phyloP scores from a whole-genome alignment of 192 early-diverging fungal species.

The Linderina pennispora region DNA sequence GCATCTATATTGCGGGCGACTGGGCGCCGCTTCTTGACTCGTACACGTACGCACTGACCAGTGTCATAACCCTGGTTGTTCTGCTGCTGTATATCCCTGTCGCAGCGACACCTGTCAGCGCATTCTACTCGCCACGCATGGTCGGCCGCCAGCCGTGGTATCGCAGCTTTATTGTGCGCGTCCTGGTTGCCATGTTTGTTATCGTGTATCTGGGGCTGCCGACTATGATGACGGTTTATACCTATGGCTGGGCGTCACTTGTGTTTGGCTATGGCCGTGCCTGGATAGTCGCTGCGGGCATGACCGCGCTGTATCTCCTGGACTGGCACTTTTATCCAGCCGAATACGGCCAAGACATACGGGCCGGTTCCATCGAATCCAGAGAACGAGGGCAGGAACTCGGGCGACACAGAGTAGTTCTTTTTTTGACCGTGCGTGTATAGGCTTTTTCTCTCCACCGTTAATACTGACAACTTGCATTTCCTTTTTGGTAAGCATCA shows the following conservation, averaged over 20 bases:
- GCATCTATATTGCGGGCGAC: slow-evolving; percentile 42
- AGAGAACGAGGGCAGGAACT: no score
- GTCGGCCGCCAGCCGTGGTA: slow-evolving; percentile 14
- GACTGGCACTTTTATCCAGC: slow-evolving; percentile 34
- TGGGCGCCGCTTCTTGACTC: slow-evolving; percentile 44
- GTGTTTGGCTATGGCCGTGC: slow-evolving; percentile 27
- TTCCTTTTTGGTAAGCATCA: neutral
- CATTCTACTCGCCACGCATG: slow-evolving; percentile 22
- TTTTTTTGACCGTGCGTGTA: no score
- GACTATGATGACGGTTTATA: slow-evolving; percentile 24
- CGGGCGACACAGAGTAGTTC: no score
- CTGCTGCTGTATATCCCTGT: slow-evolving; percentile 38
- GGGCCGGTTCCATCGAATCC: no score
- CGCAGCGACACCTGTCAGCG: slow-evolving; percentile 18
- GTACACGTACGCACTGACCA: slow-evolving; percentile 36
- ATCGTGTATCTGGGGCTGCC: slow-evolving; percentile 20
- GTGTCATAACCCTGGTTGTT: slow-evolving; percentile 22
- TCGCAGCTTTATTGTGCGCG: slow-evolving; percentile 7
- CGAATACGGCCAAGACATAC: no score
- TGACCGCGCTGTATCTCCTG: slow-evolving; percentile 24
- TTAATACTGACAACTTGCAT: neutral
- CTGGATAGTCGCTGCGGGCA: slow-evolving; percentile 26
- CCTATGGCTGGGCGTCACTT: slow-evolving; percentile 30
- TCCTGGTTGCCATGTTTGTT: slow-evolving; percentile 14
- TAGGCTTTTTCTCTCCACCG: no score